These are phyloP conservation scores for Myxozyma udenii DNA, from an alignment of 805 yeast species.

Conservation along the genomic window DNA sequence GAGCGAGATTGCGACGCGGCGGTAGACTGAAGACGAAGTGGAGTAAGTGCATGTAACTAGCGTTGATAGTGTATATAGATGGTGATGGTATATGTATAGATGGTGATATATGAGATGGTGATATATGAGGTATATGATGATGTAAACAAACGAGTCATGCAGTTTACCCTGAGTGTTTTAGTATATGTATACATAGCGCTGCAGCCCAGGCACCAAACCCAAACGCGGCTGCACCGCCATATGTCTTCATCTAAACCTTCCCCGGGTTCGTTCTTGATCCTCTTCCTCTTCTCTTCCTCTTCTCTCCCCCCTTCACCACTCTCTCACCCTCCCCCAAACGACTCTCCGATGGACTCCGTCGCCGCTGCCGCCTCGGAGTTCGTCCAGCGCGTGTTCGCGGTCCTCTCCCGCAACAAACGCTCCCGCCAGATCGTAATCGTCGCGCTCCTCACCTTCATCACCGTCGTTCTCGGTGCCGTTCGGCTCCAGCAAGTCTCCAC, in stretches of 20 bases:
- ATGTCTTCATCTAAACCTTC: no score
- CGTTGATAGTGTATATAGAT: not conserved
- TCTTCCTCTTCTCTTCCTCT: not conserved
- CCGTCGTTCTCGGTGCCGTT: not conserved
- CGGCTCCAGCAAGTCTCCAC: not conserved
- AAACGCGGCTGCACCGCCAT: no score
- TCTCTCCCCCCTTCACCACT: not conserved
- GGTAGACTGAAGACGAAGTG: not conserved
- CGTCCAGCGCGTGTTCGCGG: not conserved
- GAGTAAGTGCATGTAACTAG: not conserved
- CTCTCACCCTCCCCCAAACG: not conserved
- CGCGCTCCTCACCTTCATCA: not conserved
- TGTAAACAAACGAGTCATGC: no score
- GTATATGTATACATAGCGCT: not conserved
- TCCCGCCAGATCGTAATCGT: not conserved
- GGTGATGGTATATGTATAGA: no score
- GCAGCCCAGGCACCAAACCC: no score
- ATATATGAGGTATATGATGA: no score
- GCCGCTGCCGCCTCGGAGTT: not conserved
- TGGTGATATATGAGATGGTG: no score
- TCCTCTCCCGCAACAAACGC: not conserved
- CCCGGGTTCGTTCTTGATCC: no score
- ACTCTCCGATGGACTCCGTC: not conserved
- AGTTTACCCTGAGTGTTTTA: no score
- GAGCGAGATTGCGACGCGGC: slow-evolving; percentile 6